phyloP scores from a whole-genome alignment of 176 grass and related monocot genomes.

The Oryza coarctata region DNA sequence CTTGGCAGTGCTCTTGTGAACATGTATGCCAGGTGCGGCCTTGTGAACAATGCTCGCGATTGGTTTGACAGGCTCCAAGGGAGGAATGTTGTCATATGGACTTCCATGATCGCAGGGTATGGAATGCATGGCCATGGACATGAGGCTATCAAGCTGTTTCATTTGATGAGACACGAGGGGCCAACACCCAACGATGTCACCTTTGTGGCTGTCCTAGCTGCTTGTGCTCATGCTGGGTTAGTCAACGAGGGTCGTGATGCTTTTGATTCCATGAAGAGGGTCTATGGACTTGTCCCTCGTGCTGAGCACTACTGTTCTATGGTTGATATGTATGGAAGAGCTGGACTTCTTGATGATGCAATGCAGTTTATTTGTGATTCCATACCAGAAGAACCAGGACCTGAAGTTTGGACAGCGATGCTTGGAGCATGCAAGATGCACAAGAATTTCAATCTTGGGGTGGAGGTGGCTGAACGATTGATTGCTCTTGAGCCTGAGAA shows the following conservation, averaged over 20 bases:
- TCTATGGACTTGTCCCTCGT: constrained; percentile 61
- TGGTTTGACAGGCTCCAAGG: constrained; percentile 54
- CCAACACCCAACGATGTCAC: constrained; percentile 71
- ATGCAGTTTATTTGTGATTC: constrained; percentile 60
- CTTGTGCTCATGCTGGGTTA: constrained; percentile 73
- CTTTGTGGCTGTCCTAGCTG: constrained; percentile 73
- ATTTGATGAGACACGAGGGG: constrained; percentile 46
- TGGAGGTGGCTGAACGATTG: constrained; percentile 49
- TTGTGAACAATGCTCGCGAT: constrained; percentile 56
- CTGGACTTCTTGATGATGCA: constrained; percentile 68
- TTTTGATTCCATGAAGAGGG: constrained; percentile 63
- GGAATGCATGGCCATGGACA: constrained; percentile 71
- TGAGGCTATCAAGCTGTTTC: constrained; percentile 60
- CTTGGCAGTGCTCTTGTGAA: constrained; percentile 75
- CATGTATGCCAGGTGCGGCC: constrained; percentile 77
- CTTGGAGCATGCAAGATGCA: constrained; percentile 78
- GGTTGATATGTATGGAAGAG: constrained; percentile 89
- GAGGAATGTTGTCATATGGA: constrained; percentile 67
- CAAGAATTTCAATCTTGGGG: constrained; percentile 68
- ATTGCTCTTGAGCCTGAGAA: constrained; percentile 66
- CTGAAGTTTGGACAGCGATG: constrained; percentile 81
- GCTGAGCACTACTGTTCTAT: constrained; percentile 74
- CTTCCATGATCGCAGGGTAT: constrained; percentile 75
- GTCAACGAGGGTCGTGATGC: constrained; percentile 50
- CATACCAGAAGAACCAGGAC: constrained; percentile 45